These are phyloP conservation scores for Chlamydomonas eustigma DNA, from an alignment of 139 green algal species.

Conservation along the genomic window DNA sequence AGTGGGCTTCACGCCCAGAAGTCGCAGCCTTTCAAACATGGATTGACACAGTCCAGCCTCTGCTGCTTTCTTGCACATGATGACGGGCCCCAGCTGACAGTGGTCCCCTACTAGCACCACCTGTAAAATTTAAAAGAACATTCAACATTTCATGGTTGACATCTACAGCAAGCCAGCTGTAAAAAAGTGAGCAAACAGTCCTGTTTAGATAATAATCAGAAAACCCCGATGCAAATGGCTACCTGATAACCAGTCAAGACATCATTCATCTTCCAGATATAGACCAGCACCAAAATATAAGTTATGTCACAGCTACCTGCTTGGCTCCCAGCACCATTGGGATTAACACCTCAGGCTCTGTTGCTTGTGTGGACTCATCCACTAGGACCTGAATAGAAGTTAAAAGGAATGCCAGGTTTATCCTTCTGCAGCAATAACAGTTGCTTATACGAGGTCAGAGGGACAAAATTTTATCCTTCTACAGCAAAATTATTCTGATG, in stretches of 20 bases:
- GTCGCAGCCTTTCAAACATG: conserved; percentile 93
- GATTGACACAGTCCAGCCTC: conserved; percentile 83
- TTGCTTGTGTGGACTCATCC: conserved; percentile 92
- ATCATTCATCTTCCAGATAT: too few relatives aligned
- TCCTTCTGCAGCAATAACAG: too few relatives aligned
- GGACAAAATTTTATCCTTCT: too few relatives aligned
- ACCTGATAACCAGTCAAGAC: too few relatives aligned
- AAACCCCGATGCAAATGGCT: too few relatives aligned
- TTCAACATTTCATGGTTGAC: neutral
- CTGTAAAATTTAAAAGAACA: conserved; percentile 22
- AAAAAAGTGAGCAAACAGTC: too few relatives aligned
- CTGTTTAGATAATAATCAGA: too few relatives aligned
- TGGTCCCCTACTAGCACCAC: conserved; percentile 96
- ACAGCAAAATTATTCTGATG: too few relatives aligned
- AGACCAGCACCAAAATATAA: too few relatives aligned
- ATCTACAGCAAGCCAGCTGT: too few relatives aligned
- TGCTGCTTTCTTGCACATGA: conserved; percentile 85
- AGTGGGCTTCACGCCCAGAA: conserved; percentile 89
- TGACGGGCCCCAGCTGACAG: conserved; percentile 93
- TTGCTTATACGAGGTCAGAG: too few relatives aligned
- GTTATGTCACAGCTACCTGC: conserved; percentile 46
- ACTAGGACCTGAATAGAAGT: conserved; percentile 69
- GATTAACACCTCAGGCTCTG: conserved; percentile 92
- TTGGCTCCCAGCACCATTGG: conserved; percentile 93
- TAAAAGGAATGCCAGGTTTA: too few relatives aligned